These are phyloP conservation scores for Aphanomyces astaci DNA, from an alignment of 352 stramenopile genomes.

Conservation along the genomic window DNA sequence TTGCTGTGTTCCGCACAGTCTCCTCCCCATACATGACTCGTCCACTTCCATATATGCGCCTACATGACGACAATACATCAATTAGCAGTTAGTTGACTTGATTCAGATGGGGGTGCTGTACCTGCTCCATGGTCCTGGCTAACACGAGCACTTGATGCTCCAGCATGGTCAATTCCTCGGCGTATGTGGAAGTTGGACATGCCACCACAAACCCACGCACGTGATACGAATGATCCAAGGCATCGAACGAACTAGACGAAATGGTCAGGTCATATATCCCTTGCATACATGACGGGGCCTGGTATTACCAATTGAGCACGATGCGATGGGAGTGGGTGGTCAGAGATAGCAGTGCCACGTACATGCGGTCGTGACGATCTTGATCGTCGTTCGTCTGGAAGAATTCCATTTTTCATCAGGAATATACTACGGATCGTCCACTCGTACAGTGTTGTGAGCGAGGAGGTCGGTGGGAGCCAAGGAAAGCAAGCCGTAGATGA, in stretches of 20 bases:
- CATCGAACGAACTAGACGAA: not conserved
- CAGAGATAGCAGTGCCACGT: not conserved
- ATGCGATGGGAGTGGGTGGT: not conserved
- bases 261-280: no score
- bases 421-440: not conserved
- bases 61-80: not conserved
- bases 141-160: not conserved
- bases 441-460: not conserved
- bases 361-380: not conserved
- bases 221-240: not conserved
- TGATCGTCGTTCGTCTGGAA: not conserved
- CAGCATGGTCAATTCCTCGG: not conserved
- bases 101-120: not conserved
- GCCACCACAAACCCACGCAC: not conserved
- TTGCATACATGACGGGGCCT: no score
- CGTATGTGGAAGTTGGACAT: not conserved
- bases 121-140: slow-evolving; percentile 7
- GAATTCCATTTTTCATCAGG: not conserved
- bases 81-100: not conserved
- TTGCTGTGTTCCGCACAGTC: not conserved
- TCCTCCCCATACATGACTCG: not conserved
- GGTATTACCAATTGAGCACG: not conserved
- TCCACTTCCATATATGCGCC: slow-evolving; percentile 3
- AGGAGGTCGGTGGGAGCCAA: not conserved
- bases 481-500: not conserved